phyloP scores from a whole-genome alignment of 2,329 filamentous ascomycete species.

The Madurella fahalii region DNA sequence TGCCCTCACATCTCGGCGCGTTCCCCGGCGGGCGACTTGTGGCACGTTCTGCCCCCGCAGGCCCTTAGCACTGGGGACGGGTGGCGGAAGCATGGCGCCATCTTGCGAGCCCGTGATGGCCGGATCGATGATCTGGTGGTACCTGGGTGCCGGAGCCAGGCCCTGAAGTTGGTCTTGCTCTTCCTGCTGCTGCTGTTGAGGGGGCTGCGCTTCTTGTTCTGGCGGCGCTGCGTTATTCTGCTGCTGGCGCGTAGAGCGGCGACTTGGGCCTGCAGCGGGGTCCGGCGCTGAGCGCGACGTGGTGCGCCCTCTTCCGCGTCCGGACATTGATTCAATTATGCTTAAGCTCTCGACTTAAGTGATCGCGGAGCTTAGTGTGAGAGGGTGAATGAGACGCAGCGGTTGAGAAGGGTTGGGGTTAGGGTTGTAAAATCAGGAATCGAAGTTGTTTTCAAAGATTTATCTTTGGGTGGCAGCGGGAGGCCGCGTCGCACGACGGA shows the following conservation, averaged over 20 bases:
- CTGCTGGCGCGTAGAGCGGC: slow-evolving; percentile 23
- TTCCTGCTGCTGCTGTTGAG: slow-evolving; percentile 3
- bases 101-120: slow-evolving; percentile 18
- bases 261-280: slow-evolving; percentile 15
- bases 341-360: too few relatives aligned
- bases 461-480: too few relatives aligned
- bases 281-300: slow-evolving; percentile 17
- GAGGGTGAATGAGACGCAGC: slow-evolving; percentile 2
- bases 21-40: slow-evolving; percentile 15
- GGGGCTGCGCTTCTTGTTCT: slow-evolving; percentile 1
- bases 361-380: neutral
- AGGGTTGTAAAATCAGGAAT: slow-evolving; percentile 19
- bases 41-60: neutral
- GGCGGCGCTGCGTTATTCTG: slow-evolving; percentile 9
- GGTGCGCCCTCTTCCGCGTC: slow-evolving; percentile 22
- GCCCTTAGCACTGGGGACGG: slow-evolving; percentile 15
- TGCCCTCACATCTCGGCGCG: slow-evolving; percentile 11
- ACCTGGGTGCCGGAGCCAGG: neutral
- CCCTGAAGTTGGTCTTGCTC: slow-evolving; percentile 2
- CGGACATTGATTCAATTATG: slow-evolving; percentile 14
- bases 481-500: too few relatives aligned
- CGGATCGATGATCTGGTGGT: slow-evolving; percentile 20
- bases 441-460: neutral
- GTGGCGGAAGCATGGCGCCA: slow-evolving; percentile 22
- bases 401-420: slow-evolving; percentile 27